Evolutionary conservation across 2,329 filamentous ascomycete species (phyloP), one percentile per base, ranked within the genome.

Genomic region (Penicillium sp.): DNA sequence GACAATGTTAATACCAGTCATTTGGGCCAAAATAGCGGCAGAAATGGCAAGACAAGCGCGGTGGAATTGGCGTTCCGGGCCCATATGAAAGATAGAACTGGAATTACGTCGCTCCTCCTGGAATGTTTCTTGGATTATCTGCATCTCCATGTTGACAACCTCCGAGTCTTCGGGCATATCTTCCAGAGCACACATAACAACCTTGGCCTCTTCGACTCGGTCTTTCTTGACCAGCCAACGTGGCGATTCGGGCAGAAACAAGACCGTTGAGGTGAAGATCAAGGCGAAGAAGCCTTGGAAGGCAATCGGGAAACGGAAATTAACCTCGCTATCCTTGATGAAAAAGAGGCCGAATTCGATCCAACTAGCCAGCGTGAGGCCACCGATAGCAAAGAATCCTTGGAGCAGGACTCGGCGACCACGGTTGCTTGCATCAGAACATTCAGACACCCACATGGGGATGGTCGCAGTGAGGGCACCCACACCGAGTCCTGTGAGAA

Each of bases 191-290:
- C 72, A 73, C 30, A 84, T 69, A 2, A 84, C 81, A 5, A 75
- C 70, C 15, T 81, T 64, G 0, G 82, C 82, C 64, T 83, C 78
- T 40, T 84, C 79, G 61, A 85, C 82, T 28, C 79, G 76, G 53
- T 83, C 84, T 66, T 84, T 83, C 53, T 85, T 72, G 24, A 86
- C 81, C 17, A 87, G 73, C 82, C 84, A 86, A 53, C 85, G 79
- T 7, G 85, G 85, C 0, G 82, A 85, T 63, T 87, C 85, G 3
- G 84, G 84, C 1, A 86, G 73, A 4, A 76, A 75, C n/a, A 82
- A 70, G 7, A 84, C 78, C 42, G 79, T 75, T 24, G 68, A 62
- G 49, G 82, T 72, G 35, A 85, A 83, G 33, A 85, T 73, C 4
- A 85, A 60, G 0, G 84, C 83, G 54, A 86, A 82, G 5, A 84